Base-by-base conservation (phyloP, 148 eudicot genomes). In the Rhododendron henanense region DNA sequence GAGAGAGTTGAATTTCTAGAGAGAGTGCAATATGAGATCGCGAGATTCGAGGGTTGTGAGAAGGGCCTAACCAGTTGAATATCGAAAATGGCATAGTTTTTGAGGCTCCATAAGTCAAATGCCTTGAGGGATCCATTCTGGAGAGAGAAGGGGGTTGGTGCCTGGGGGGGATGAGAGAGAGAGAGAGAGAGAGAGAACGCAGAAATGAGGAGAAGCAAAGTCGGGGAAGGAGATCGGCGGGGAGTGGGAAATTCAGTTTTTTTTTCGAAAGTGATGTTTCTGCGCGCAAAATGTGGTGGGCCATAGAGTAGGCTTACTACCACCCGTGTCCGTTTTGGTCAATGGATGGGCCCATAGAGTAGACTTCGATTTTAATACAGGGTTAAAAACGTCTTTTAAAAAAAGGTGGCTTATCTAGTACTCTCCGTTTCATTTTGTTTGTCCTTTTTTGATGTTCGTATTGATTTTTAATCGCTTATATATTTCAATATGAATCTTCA, bases 241-340 rank as follows among this genome's bases (percentile, higher is more conserved):
- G 33, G 73, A 14, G 41, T 5, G 33, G 35, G 74, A 11, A 63
- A 61, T 25, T 65, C 15, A 25, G 75, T 13, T 25, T 69, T 69
- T 67, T 15, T 53, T 57, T 57, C 1, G 80, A 50, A 84, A 33
- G 21, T 45, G 65, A 71, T 4, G 35, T 71, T 74, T 74, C 5
- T 84, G 41, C 79, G 79, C 79, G 79, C 79, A 84, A 73, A 84
- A 84, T 84, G 10, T 84, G 61, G 85, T 23, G 85, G 85, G 85
- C 23, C 77, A 19, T 5, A 55, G 65, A 19, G 25, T 35, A 39
- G 84, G 71, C 71, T n/a, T 63, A 8, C 21, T 61, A 23, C 10
- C 67, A 61, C 45, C 45, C 28, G 25, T 61, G 2, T 61, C n/a
- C 31, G 31, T 63, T 63, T 63, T 61, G 67, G 67, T 14, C 61